Base-by-base conservation (phyloP, 2,329 filamentous ascomycete genomes). In the Elsinoe australis region DNA sequence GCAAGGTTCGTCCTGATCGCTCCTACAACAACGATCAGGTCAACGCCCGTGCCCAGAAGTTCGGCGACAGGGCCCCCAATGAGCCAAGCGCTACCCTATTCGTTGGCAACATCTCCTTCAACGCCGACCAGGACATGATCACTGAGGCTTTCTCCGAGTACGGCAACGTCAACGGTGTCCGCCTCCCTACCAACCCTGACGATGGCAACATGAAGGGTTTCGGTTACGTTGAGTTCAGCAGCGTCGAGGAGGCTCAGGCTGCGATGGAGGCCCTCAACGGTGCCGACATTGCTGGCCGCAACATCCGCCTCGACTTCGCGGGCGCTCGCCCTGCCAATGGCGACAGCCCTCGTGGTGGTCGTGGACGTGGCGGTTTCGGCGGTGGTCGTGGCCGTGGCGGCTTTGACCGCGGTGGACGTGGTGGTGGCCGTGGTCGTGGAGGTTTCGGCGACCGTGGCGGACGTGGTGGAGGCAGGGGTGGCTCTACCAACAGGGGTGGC, bases 21-120 rank as follows among this genome's bases (percentile, higher is more conserved):
- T 56, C 58, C 49, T 73, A 79, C 55, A 71, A 78, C 58, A 71
- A 72, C 56, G 67, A 70, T 33, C 69, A 71, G 50, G 71, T 69
- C 60, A 67, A 71, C 54, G 70, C 73, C 53, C 79, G 83, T 54
- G 79, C 80, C 55, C 71, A 73, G 58, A 75, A 78, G 62, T 90
- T 82, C 64, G 89, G 89, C 55, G 89, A 95, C 67, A 75, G 44
- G 26, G 50, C 78, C 58, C 72, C 82, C 62, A 89, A 83, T 73
- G 78, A 85, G 54, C 83, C 86, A 64, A 85, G 81, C 64, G 84
- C 89, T 57, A 95, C 89, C 33, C 77, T 95, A 52, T 95, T 92
- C 69, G 80, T 95, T 56, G 89, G 88, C 60, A 95, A 95, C 75
- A 72, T 95, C 56, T 82, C 85, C 44, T 95, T 94, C 70, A 80